These are phyloP conservation scores for Rhizopogon vinicolor DNA, from an alignment of 768 basidiomycete species.

Conservation along the genomic window DNA sequence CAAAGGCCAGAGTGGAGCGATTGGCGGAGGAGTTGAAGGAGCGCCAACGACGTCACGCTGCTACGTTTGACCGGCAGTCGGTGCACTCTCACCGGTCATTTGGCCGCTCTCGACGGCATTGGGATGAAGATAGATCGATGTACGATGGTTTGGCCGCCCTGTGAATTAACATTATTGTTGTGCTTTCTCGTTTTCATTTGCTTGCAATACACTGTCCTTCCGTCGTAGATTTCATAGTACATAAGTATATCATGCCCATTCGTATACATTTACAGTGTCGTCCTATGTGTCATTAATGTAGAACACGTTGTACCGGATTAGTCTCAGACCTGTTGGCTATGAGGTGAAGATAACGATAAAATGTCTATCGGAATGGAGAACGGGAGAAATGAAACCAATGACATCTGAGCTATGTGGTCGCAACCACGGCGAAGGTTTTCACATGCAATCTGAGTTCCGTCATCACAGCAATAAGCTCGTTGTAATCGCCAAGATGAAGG, in stretches of 20 bases:
- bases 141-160: conserved; percentile 22
- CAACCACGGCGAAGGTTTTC: background rate
- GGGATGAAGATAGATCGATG: conserved; percentile 25
- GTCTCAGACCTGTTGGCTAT: conserved; percentile 7
- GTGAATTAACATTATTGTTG: conserved; percentile 12
- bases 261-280: conserved; percentile 7
- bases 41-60: conserved; percentile 26
- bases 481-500: background rate
- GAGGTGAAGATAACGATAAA: conserved; percentile 1
- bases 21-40: conserved; percentile 43
- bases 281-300: conserved; percentile 25
- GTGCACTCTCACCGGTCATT: conserved; percentile 20
- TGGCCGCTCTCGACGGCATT: conserved; percentile 14
- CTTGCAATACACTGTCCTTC: conserved; percentile 14
- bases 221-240: conserved; percentile 9
- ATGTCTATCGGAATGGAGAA: background rate
- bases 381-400: background rate
- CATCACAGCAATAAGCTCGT: background rate
- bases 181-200: background rate
- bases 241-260: conserved; percentile 4
- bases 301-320: conserved; percentile 20
- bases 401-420: background rate
- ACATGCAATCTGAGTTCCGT: background rate
- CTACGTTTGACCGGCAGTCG: conserved; percentile 27
- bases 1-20: conserved; percentile 34